Conservation (phyloP, 768 basidiomycete genomes). For the Russula compacta region DNA sequence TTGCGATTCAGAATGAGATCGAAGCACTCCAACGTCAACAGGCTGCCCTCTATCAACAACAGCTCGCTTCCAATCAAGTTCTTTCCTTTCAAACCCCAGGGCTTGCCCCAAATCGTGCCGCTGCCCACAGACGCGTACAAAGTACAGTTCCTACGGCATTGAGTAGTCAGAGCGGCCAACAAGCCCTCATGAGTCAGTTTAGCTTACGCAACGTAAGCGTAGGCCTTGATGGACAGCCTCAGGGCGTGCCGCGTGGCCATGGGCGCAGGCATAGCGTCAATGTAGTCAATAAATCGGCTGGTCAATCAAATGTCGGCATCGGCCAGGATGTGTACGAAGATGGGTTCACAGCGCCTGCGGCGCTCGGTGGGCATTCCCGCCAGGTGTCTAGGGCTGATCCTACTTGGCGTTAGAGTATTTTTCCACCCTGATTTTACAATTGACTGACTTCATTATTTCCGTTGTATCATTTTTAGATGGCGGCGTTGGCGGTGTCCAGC, state of each 20-base stretch:
- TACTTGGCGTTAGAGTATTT: conserved; percentile 83
- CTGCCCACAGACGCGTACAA: conserved; percentile 72
- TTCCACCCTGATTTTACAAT: conserved; percentile 19
- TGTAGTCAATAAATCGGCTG: conserved; percentile 66
- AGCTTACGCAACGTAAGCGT: conserved; percentile 48
- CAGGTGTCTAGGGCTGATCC: conserved; percentile 69
- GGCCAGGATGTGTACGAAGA: conserved; percentile 73
- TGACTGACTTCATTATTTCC: conserved; percentile 9
- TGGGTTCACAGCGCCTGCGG: conserved; percentile 54
- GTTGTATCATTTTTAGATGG: conserved; percentile 42
- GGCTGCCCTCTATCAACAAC: conserved; percentile 82
- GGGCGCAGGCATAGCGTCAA: conserved; percentile 88
- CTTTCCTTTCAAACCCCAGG: conserved; percentile 73
- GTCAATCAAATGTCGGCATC: conserved; percentile 39
- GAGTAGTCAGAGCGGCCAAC: conserved; percentile 33
- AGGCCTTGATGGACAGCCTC: conserved; percentile 53
- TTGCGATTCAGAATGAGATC: conserved; percentile 84
- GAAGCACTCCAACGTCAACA: conserved; percentile 87
- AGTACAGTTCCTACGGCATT: conserved; percentile 63
- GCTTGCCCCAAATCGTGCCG: conserved; percentile 50
- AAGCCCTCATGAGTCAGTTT: conserved; percentile 63
- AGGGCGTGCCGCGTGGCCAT: conserved; percentile 71
- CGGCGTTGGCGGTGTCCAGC: conserved; percentile 55
- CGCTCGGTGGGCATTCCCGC: conserved; percentile 61
- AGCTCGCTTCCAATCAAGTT: conserved; percentile 81